These are phyloP conservation scores for Fusarium keratoplasticum DNA, from an alignment of 2,329 filamentous ascomycete species.

Conservation along the genomic window DNA sequence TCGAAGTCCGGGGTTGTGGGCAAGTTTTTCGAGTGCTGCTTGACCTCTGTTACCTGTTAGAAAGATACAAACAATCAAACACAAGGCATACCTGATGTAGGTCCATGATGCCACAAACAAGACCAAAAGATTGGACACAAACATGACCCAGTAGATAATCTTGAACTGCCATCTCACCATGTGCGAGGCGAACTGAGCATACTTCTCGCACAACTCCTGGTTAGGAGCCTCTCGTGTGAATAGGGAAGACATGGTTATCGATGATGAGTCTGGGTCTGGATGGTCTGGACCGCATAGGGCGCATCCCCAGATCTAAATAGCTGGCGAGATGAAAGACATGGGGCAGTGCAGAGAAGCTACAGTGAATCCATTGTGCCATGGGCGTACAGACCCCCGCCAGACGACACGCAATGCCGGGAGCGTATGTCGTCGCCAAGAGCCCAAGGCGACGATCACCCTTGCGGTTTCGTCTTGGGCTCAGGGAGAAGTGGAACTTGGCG, in stretches of 20 bases:
- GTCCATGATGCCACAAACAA: slow-evolving; percentile 58
- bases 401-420: slow-evolving; percentile 41
- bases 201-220: slow-evolving; percentile 50
- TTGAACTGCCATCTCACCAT: slow-evolving; percentile 57
- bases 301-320: slow-evolving; percentile 32
- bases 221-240: slow-evolving; percentile 27
- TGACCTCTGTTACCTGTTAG: slow-evolving; percentile 46
- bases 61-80: slow-evolving; percentile 1
- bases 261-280: background rate
- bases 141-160: slow-evolving; percentile 60
- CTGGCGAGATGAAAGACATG: background rate
- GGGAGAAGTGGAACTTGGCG: slow-evolving; percentile 11
- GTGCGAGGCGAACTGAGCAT: slow-evolving; percentile 58
- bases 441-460: slow-evolving; percentile 41
- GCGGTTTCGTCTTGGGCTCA: slow-evolving; percentile 18
- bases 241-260: slow-evolving; percentile 34
- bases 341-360: slow-evolving; percentile 2
- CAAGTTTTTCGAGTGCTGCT: slow-evolving; percentile 51
- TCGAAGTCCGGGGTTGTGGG: slow-evolving; percentile 47
- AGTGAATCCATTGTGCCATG: slow-evolving; percentile 22
- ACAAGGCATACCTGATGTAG: slow-evolving; percentile 52
- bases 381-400: slow-evolving; percentile 33
- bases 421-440: slow-evolving; percentile 40
- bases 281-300: background rate
- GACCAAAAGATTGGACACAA: slow-evolving; percentile 56